Conservation (phyloP, 257 asterid species). For the Scutellaria galericulata region DNA sequence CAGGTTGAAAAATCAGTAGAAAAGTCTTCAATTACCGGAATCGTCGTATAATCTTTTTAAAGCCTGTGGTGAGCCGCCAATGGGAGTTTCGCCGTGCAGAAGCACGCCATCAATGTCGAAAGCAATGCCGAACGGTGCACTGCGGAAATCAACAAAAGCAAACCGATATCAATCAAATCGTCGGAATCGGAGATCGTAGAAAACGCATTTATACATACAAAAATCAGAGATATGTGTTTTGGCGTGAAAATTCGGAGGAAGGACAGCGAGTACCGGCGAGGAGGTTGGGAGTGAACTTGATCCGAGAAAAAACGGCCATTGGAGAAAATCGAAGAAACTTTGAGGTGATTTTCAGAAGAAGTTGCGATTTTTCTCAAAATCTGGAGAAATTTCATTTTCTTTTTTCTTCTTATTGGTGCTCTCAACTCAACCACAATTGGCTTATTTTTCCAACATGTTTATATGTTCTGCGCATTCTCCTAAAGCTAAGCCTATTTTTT, state of each 20-base stretch:
- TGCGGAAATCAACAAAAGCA: slow-evolving; percentile 22
- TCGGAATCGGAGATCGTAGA: slow-evolving; percentile 1
- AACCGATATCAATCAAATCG: neutral
- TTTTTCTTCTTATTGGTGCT: neutral
- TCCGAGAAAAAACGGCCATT: slow-evolving; percentile 34
- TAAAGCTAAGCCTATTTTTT: too few species aligned
- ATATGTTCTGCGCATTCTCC: too few species aligned
- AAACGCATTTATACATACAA: neutral
- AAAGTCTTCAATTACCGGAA: slow-evolving; percentile 45
- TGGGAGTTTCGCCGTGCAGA: slow-evolving; percentile 73
- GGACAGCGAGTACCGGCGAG: slow-evolving; percentile 36
- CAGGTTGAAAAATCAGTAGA: neutral
- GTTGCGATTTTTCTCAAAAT: slow-evolving; percentile 39
- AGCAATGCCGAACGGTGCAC: slow-evolving; percentile 77
- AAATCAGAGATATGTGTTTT: slow-evolving; percentile 22
- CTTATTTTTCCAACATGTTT: too few species aligned
- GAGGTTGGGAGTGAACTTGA: slow-evolving; percentile 43
- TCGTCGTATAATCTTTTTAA: slow-evolving; percentile 70
- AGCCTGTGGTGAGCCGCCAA: slow-evolving; percentile 85
- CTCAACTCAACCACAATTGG: neutral
- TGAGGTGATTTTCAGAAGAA: slow-evolving; percentile 32
- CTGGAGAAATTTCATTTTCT: slow-evolving; percentile 44
- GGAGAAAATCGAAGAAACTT: slow-evolving; percentile 33
- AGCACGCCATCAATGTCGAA: slow-evolving; percentile 97
- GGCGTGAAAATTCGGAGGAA: slow-evolving; percentile 16